These are phyloP conservation scores for Groenewaldozyma tartarivorans DNA, from an alignment of 805 yeast genomes.

Conservation along the genomic window DNA sequence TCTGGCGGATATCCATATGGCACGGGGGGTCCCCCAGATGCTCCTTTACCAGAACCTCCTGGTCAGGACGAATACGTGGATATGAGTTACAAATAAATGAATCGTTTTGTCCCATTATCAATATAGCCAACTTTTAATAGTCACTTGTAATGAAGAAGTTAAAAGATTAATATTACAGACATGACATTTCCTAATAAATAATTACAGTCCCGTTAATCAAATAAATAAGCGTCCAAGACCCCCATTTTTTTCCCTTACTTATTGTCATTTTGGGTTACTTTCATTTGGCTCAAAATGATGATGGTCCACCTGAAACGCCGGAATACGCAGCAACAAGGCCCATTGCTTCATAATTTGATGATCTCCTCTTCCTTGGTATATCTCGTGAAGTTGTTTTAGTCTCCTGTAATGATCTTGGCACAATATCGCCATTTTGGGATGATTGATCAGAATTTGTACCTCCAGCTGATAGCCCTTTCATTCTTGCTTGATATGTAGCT, in stretches of 20 bases:
- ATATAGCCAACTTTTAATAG: too few relatives aligned
- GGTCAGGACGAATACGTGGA: slow-evolving; percentile 7
- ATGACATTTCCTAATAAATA: slow-evolving; percentile 10
- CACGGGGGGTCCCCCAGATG: too few relatives aligned
- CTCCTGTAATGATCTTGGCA: not conserved
- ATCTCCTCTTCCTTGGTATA: slow-evolving; percentile 7
- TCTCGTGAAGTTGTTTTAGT: slow-evolving; percentile 4
- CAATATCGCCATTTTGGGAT: not conserved
- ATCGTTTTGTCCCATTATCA: too few relatives aligned
- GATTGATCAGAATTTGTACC: not conserved
- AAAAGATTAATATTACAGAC: too few relatives aligned
- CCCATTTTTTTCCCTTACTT: not conserved
- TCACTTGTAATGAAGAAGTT: too few relatives aligned
- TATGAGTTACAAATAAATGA: slow-evolving; percentile 10
- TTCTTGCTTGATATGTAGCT: slow-evolving; percentile 2
- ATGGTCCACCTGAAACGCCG: slow-evolving; percentile 27
- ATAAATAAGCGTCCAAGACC: not conserved
- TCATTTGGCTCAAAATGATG: slow-evolving; percentile 7
- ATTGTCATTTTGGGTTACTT: not conserved
- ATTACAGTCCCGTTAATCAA: slow-evolving; percentile 10
- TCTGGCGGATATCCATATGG: too few relatives aligned
- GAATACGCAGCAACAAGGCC: slow-evolving; percentile 31
- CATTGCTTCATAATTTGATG: slow-evolving; percentile 22
- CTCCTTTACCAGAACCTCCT: slow-evolving; percentile 7
- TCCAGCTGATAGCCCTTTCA: not conserved